These are phyloP conservation scores for Tulasnella sp. DNA, from an alignment of 768 basidiomycete genomes.

Conservation along the genomic window DNA sequence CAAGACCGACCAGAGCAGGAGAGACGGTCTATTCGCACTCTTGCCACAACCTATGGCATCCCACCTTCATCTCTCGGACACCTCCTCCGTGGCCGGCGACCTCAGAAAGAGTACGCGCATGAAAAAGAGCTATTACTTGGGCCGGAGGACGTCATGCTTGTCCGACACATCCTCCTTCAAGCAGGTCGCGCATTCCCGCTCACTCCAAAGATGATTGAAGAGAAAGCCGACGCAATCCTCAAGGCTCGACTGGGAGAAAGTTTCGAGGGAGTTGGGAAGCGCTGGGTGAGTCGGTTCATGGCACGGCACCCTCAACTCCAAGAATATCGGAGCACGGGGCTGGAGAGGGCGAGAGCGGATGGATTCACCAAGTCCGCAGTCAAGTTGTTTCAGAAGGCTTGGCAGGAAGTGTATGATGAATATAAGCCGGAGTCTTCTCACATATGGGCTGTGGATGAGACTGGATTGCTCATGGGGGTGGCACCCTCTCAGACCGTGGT, in stretches of 20 bases:
- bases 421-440: background rate
- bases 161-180: background rate
- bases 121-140: background rate
- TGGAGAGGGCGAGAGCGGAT: conserved; percentile 5
- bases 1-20: background rate
- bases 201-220: conserved; percentile 25
- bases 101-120: background rate
- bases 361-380: background rate
- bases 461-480: background rate
- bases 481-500: conserved; percentile 3
- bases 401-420: background rate
- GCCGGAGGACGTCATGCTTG: background rate
- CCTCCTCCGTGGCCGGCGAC: background rate
- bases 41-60: background rate
- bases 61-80: background rate
- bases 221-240: conserved; percentile 25
- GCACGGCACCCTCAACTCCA: conserved; percentile 1
- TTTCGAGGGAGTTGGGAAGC: background rate
- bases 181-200: conserved; percentile 26
- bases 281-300: conserved; percentile 15
- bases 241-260: background rate
- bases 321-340: background rate
- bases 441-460: conserved; percentile 14
- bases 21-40: background rate
- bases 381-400: background rate